Conservation (phyloP, 208 protist species). For the Wallacemonas sp. region DNA sequence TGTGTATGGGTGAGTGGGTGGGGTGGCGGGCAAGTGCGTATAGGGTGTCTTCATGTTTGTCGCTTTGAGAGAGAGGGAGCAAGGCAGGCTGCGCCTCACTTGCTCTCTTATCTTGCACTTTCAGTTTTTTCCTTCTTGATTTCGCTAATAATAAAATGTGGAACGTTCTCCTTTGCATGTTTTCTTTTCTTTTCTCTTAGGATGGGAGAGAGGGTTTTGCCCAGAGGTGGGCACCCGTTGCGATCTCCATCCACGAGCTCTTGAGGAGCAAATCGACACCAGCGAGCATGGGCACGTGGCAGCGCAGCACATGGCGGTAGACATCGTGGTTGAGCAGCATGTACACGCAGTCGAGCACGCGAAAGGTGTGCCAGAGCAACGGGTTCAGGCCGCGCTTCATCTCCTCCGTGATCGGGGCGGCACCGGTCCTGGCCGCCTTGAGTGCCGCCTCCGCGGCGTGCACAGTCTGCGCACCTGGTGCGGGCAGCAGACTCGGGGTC, state of each 20-base stretch:
- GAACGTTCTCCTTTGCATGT: no score
- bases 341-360: conserved; percentile 53
- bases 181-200: no score
- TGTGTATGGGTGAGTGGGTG: no score
- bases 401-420: conserved; percentile 11
- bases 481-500: background rate
- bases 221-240: background rate
- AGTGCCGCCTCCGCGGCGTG: background rate
- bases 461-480: background rate
- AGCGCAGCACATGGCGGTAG: conserved; percentile 40
- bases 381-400: conserved; percentile 19
- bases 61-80: no score
- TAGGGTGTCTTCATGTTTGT: no score
- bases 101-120: no score
- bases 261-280: conserved; percentile 9
- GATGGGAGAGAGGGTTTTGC: background rate
- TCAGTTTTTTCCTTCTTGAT: no score
- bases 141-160: no score
- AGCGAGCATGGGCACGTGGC: conserved; percentile 34
- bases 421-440: background rate
- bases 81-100: no score
- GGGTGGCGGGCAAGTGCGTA: no score
- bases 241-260: conserved; percentile 3
- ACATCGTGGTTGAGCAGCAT: conserved; percentile 37
- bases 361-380: conserved; percentile 40